Evolutionary conservation across 2,329 filamentous ascomycete genomes (phyloP).

Genomic region (Sarocladiaceae sp.): DNA sequence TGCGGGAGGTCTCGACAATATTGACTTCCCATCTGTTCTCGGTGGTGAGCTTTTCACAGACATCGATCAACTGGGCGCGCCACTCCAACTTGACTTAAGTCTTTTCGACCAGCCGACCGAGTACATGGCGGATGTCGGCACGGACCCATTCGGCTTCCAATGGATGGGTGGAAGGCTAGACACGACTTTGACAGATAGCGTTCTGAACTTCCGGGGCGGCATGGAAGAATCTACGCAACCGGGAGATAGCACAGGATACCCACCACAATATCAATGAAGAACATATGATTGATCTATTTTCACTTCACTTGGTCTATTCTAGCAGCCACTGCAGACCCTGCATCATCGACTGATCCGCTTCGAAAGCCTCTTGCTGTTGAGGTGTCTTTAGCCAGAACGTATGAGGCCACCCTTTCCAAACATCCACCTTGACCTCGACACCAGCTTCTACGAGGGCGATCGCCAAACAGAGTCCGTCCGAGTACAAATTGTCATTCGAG

Average conservation of each 20-base stretch:
- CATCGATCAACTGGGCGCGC: slow-evolving; percentile 7
- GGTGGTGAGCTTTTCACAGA: slow-evolving; percentile 9
- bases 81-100: slow-evolving; percentile 11
- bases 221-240: slow-evolving; percentile 9
- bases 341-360: slow-evolving; percentile 38
- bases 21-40: slow-evolving; percentile 11
- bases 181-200: slow-evolving; percentile 13
- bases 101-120: slow-evolving; percentile 9
- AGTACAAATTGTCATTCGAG: slow-evolving; percentile 47
- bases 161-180: slow-evolving; percentile 9
- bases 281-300: not conserved
- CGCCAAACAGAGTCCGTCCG: slow-evolving; percentile 46
- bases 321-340: slow-evolving; percentile 37
- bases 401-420: slow-evolving; percentile 44
- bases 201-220: slow-evolving; percentile 14
- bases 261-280: not conserved
- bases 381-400: slow-evolving; percentile 49
- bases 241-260: not conserved
- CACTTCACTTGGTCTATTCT: not conserved
- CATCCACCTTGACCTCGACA: slow-evolving; percentile 35
- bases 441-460: slow-evolving; percentile 34
- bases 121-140: slow-evolving; percentile 1
- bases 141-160: slow-evolving; percentile 10
- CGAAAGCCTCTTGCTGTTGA: slow-evolving; percentile 32
- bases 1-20: not conserved